Percentiles rank a stretch among this genome's conserved stretches.
Evolutionary conservation across 208 protist genomes (phyloP).

Genomic region (Trypanosoma platydactyli): DNA sequence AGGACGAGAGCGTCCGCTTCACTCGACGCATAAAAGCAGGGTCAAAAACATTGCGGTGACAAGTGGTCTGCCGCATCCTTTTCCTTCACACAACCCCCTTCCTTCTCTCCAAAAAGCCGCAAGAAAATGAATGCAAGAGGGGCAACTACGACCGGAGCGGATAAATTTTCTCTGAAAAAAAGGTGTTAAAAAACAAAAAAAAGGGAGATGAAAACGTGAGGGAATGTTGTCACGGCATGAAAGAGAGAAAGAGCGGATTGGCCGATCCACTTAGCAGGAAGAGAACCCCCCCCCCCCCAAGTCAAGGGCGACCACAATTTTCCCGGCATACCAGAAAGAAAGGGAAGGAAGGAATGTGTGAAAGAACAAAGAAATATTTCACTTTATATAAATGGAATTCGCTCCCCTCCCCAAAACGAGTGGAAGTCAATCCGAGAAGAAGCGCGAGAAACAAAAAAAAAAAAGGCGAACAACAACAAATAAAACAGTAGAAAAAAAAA

Average conservation of each 20-base stretch:
- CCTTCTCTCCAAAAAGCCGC: not conserved
- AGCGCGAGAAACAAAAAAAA: slow-evolving; percentile 16
- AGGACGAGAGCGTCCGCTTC: slow-evolving; percentile 76
- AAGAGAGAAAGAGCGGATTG: slow-evolving; percentile 12
- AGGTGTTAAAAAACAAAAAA: too few relatives aligned
- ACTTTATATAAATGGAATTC: not conserved
- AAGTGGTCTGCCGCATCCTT: slow-evolving; percentile 42
- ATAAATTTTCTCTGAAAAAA: too few relatives aligned
- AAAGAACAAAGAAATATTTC: slow-evolving; percentile 8
- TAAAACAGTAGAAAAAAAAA: not conserved
- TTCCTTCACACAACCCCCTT: not conserved
- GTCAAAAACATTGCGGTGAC: slow-evolving; percentile 77
- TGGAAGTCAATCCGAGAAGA: not conserved
- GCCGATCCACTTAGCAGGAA: not conserved
- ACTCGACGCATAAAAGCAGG: slow-evolving; percentile 88
- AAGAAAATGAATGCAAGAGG: too few relatives aligned
- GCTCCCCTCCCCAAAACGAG: not conserved
- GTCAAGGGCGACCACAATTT: not conserved
- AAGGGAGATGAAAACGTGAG: too few relatives aligned
- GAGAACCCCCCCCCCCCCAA: too few relatives aligned
- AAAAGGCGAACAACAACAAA: slow-evolving; percentile 1
- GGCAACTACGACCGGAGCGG: too few relatives aligned
- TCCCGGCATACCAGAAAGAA: slow-evolving; percentile 17
- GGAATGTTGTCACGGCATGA: too few relatives aligned
- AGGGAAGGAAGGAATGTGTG: not conserved